Evolutionary conservation across 495 filamentous ascomycete species (phyloP).

Genomic region (Daldinia loculata): DNA sequence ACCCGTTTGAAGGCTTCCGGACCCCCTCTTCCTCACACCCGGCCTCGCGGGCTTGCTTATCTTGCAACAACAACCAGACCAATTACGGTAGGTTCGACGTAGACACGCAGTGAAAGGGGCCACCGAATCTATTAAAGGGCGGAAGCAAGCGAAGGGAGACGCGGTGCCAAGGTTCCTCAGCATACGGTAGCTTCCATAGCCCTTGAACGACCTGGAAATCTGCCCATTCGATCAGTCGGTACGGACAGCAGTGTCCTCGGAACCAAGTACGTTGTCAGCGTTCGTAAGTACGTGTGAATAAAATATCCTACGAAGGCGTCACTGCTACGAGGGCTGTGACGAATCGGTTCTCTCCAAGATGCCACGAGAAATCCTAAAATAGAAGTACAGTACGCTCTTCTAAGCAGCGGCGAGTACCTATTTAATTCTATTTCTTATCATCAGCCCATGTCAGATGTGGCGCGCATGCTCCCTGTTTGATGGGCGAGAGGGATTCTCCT

Average conservation of each 20-base stretch:
- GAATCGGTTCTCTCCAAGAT: background rate
- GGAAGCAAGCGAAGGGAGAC: constrained; percentile 33
- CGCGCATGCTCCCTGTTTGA: background rate
- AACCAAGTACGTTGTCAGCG: background rate
- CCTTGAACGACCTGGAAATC: constrained; percentile 16
- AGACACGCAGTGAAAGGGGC: constrained; percentile 12
- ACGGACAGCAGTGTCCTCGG: background rate
- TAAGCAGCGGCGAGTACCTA: background rate
- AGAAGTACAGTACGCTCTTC: background rate
- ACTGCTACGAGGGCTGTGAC: background rate
- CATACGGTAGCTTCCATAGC: constrained; percentile 2
- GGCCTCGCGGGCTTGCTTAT: constrained; percentile 18
- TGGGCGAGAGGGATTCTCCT: background rate
- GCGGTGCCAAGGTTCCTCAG: constrained; percentile 16
- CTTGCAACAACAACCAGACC: constrained; percentile 23
- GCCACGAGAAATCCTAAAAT: background rate
- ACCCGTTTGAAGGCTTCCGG: constrained; percentile 14
- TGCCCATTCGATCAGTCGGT: background rate
- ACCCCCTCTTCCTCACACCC: constrained; percentile 6
- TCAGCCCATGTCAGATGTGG: background rate
- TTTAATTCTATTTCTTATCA: background rate
- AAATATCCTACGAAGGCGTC: background rate
- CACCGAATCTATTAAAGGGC: constrained; percentile 30
- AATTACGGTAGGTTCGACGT: constrained; percentile 26
- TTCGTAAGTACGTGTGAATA: background rate